Percentiles rank a stretch among this genome's conserved stretches.
phyloP scores from a whole-genome alignment of 1,284 basidiomycete species.

The Neonothopanus nambi region DNA sequence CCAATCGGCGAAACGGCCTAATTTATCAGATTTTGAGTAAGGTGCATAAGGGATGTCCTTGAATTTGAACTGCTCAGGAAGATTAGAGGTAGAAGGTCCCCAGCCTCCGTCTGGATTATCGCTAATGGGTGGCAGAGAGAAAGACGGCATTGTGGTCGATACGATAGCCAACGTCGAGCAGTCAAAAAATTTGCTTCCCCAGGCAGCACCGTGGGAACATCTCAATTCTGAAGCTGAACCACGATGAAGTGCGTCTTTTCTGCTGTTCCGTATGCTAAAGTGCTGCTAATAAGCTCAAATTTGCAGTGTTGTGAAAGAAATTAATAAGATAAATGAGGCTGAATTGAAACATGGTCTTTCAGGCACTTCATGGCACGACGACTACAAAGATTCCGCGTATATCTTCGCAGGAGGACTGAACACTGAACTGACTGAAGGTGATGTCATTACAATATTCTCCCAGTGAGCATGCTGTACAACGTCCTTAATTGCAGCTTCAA shows the following conservation, averaged over 20 bases:
- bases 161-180: background rate
- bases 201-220: constrained; percentile 11
- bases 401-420: constrained; percentile 89
- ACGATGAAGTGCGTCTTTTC: constrained; percentile 15
- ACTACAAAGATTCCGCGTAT: constrained; percentile 97
- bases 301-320: constrained; percentile 86
- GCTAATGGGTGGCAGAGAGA: constrained; percentile 74
- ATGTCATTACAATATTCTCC: constrained; percentile 96
- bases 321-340: constrained; percentile 88
- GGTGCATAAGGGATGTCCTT: constrained; percentile 95
- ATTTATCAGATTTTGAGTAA: constrained; percentile 97
- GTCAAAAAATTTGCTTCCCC: constrained; percentile 9
- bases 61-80: constrained; percentile 81
- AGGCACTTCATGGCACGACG: constrained; percentile 94
- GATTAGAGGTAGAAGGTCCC: constrained; percentile 76
- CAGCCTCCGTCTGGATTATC: constrained; percentile 83
- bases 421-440: constrained; percentile 92
- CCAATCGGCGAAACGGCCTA: constrained; percentile 98
- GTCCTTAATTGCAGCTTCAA: background rate
- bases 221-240: constrained; percentile 7
- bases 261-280: background rate
- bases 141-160: constrained; percentile 60
- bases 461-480: constrained; percentile 64
- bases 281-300: background rate
- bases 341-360: constrained; percentile 84